These are phyloP conservation scores for Phaseolus lunatus DNA, from an alignment of 306 rosid species.

Conservation along the genomic window DNA sequence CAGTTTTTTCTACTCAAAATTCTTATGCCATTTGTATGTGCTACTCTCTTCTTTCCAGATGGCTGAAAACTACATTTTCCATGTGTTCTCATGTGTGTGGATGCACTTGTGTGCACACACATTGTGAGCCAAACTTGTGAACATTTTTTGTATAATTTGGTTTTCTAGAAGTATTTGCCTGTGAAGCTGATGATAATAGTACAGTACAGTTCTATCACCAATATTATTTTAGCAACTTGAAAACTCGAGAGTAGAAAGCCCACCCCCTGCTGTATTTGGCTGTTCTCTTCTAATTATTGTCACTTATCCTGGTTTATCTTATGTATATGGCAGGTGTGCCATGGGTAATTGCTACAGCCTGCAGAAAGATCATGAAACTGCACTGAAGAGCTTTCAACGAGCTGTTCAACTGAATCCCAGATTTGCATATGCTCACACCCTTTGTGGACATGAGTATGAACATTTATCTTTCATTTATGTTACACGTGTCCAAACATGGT, in stretches of 20 bases:
- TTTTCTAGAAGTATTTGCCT: slow-evolving; percentile 17
- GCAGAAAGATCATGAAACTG: slow-evolving; percentile 60
- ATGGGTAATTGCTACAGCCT: slow-evolving; percentile 68
- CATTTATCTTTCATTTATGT: slow-evolving; percentile 25
- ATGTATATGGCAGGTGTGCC: slow-evolving; percentile 61
- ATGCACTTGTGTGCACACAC: not conserved
- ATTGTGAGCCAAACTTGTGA: not conserved
- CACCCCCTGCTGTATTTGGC: not conserved
- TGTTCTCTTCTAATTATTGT: not conserved
- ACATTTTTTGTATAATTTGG: not conserved
- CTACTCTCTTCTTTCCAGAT: slow-evolving; percentile 10
- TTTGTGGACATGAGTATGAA: slow-evolving; percentile 95
- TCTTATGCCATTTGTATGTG: slow-evolving; percentile 9
- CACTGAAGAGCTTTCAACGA: slow-evolving; percentile 90
- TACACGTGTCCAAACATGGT: slow-evolving; percentile 27
- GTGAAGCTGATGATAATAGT: slow-evolving; percentile 18
- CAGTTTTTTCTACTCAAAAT: slow-evolving; percentile 12
- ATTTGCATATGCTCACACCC: slow-evolving; percentile 98
- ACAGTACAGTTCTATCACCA: slow-evolving; percentile 10
- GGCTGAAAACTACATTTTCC: slow-evolving; percentile 10
- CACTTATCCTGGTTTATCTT: slow-evolving; percentile 36
- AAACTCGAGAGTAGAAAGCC: not conserved
- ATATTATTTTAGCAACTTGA: slow-evolving; percentile 6
- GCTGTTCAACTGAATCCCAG: slow-evolving; percentile 89
- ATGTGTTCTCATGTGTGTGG: not conserved